Evolutionary conservation across 1,284 basidiomycete genomes (phyloP).

Genomic region (Pyrrhoderma noxium): DNA sequence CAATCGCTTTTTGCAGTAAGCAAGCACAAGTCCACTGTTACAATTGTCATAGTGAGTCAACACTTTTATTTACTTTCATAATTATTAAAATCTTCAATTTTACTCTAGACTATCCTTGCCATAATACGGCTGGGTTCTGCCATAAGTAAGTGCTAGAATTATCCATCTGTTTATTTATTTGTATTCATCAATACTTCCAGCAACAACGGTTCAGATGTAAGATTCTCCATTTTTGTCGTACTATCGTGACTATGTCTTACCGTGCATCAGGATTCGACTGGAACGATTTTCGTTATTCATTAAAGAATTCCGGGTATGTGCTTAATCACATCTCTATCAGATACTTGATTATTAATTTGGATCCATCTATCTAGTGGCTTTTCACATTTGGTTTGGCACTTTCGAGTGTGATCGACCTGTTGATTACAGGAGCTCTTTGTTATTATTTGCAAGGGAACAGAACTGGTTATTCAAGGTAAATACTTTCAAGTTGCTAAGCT

Average conservation of each 20-base stretch:
- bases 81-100: background rate
- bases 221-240: background rate
- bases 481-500: background rate
- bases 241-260: background rate
- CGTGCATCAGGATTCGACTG: constrained; percentile 13
- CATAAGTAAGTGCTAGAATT: constrained; percentile 9
- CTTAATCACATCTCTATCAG: too few species aligned
- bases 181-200: background rate
- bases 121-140: constrained; percentile 15
- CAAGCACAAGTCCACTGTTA: constrained; percentile 11
- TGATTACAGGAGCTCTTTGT: constrained; percentile 15
- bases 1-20: constrained; percentile 9
- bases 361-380: constrained; percentile 9
- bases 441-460: constrained; percentile 17
- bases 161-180: background rate
- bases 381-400: constrained; percentile 17
- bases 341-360: background rate
- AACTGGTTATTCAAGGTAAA: constrained; percentile 16
- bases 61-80: background rate
- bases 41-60: constrained; percentile 10
- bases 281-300: constrained; percentile 13
- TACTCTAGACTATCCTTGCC: constrained; percentile 5
- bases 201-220: constrained; percentile 15
- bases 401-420: constrained; percentile 14
- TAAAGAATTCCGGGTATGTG: constrained; percentile 14